Base-by-base conservation (phyloP, 1,139 yeast genomes). In the Sugiyamaella sp. region DNA sequence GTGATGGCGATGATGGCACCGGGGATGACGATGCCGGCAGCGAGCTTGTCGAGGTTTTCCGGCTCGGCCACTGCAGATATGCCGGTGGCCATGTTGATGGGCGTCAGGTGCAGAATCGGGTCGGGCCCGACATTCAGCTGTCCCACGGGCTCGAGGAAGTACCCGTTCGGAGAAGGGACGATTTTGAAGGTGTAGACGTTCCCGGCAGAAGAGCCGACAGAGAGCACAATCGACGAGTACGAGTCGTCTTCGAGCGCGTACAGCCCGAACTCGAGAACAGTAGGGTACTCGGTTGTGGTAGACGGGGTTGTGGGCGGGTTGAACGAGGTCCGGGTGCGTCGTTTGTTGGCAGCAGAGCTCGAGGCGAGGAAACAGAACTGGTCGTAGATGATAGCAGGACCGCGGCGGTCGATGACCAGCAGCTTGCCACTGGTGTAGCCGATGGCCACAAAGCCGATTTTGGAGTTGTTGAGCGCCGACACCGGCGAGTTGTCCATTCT, bases 381-480 rank as follows among this genome's bases (percentile, higher is more conserved):
- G n/a, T 77, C 84, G 63, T 76, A 80, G 27, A 91, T 86, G 1
- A 89, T 75, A 0, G 90, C 89, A 1, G 96, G 96, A 0, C 95
- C 96, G 56, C 97, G 77, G 54, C 89, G 77, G 70, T 93, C 98
- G 58, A 95, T 74, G 0, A 93, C 85, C 2, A 86, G 71, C 29
- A 93, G 62, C 41, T 83, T 78, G 21, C 99, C 99, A 12, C 85
- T 80, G 47, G 79, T 79, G 68, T 88, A 90, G 0, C 88, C 96
- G 48, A 89, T 74, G 0, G 90, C 96, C 3, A 87, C 89, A 73
- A 93, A 90, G 0, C 97, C 97, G 49, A 89, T 76, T 59, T 86
- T 80, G 59, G 91, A 84, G 69, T 87, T 80, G 53, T 79, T 78
- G 48, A 91, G 62, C 1, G 88, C 80, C 0, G 91, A 76, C 2